Base-by-base conservation (phyloP, 2,329 filamentous ascomycete species). In the Aureobasidium lini region DNA sequence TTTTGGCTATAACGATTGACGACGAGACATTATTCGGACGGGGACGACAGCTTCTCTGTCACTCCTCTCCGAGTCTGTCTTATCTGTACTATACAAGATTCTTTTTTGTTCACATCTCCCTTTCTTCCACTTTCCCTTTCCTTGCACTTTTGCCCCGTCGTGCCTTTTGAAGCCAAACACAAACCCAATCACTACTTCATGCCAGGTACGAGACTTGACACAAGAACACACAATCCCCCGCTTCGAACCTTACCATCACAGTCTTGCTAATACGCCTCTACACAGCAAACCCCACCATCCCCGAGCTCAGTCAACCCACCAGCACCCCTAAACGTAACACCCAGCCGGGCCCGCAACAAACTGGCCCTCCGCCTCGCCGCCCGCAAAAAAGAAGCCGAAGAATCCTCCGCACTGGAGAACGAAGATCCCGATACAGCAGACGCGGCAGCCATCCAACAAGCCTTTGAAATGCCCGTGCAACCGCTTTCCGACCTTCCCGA, bases 271-370 rank as follows among this genome's bases (percentile, higher is more conserved):
- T n/a, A 40, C n/a, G 28, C 40, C 31, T 13, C 10, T 11, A 29
- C 18, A 50, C 32, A 50, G 47, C 23, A 46, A 18, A 44, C 40
- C 42, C 34, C 49, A 49, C 44, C 60, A 47, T 57, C 52, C 29
- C 34, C 53, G 31, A 50, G 42, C 31, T 56, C 49, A 16, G 28
- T 34, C 23, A 52, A 32, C n/a, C 48, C 52, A 15, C 60, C 44
- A 4, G 86, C 89, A 34, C 90, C 91, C 11, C 79, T 96, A 68
- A 94, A 93, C 71, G 85, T 93, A 37, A 86, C 89, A 44, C 92
- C 93, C 2, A 95, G 90, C 7, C 85, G 93, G 56, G 93, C 93
- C 7, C 85, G 93, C 53, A 81, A 90, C 59, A 90, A 95, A 72
- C 82, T 97, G n/a, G 92, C 91, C n/a, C 89, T 89, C 11, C 85